Conservation (phyloP, 108 stramenopile genomes). For the Phaeodactylum tricornutum region DNA sequence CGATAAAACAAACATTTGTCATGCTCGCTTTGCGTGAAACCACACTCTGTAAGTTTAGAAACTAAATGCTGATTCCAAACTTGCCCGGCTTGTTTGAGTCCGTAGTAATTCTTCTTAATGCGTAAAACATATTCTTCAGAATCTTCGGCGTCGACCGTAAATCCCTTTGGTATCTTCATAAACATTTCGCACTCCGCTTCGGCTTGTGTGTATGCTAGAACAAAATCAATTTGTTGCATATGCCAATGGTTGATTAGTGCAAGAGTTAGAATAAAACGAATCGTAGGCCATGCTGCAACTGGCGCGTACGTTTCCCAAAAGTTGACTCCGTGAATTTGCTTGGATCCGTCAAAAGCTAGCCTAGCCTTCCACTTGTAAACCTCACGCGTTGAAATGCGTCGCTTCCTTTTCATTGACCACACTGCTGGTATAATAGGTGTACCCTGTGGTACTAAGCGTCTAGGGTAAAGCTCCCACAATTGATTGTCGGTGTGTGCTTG, state of each 20-base stretch:
- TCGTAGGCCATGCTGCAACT: constrained; percentile 11
- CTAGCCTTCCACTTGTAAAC: constrained; percentile 21
- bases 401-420: constrained; percentile 40
- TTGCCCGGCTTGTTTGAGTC: constrained; percentile 13
- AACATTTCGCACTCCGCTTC: constrained; percentile 4
- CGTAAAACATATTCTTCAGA: constrained; percentile 3
- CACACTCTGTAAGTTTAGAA: constrained; percentile 13
- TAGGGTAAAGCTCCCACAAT: constrained; percentile 7
- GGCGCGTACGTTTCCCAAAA: constrained; percentile 16
- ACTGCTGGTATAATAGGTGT: constrained; percentile 24
- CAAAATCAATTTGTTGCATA: constrained; percentile 8
- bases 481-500: background rate
- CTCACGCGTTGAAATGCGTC: constrained; percentile 21
- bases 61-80: constrained; percentile 31
- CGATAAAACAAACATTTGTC: constrained; percentile 38
- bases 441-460: constrained; percentile 12
- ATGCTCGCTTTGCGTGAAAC: constrained; percentile 15
- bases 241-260: background rate
- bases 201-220: constrained; percentile 13
- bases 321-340: constrained; percentile 11
- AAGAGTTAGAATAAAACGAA: constrained; percentile 7
- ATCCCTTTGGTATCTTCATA: constrained; percentile 16
- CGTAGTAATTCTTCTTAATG: constrained; percentile 23
- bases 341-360: constrained; percentile 21
- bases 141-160: constrained; percentile 1